These are phyloP conservation scores for Vigna hirtella DNA, from an alignment of 306 rosid species.

Conservation along the genomic window DNA sequence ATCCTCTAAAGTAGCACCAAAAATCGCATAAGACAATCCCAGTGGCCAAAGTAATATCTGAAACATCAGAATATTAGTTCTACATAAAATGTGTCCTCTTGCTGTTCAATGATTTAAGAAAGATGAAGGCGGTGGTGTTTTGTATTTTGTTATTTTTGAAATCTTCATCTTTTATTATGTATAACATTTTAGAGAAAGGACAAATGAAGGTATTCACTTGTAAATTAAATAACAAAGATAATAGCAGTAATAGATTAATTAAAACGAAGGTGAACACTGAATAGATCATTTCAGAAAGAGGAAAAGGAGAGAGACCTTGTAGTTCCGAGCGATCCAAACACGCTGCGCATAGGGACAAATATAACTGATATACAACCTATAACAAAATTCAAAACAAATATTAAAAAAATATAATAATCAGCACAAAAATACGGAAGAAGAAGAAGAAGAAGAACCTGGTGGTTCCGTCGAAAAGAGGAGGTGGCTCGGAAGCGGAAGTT, in stretches of 20 bases:
- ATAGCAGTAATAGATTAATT: background rate
- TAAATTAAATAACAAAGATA: background rate
- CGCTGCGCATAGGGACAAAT: conserved; percentile 75
- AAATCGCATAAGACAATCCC: background rate
- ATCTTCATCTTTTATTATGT: background rate
- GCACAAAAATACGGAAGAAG: background rate
- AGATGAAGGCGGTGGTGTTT: background rate
- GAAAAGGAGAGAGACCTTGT: conserved; percentile 57
- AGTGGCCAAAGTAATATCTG: background rate
- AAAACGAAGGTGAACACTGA: conserved; percentile 8
- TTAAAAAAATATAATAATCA: background rate
- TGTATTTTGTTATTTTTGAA: background rate
- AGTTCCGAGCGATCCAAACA: conserved; percentile 78
- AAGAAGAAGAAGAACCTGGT: conserved; percentile 53
- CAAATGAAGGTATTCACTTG: background rate
- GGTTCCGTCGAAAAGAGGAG: conserved; percentile 75
- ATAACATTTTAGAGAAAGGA: background rate
- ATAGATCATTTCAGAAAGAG: background rate
- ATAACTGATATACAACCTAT: conserved; percentile 62
- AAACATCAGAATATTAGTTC: background rate
- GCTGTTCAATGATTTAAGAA: background rate
- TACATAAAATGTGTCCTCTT: background rate
- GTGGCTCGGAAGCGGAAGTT: conserved; percentile 63
- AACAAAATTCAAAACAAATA: background rate
- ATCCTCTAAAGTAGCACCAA: background rate